A percentile compares a stretch with the other conserved stretches of the same genome.
Conservation (phyloP, 139 green algal genomes). For the Chlamydomonas urium region DNA sequence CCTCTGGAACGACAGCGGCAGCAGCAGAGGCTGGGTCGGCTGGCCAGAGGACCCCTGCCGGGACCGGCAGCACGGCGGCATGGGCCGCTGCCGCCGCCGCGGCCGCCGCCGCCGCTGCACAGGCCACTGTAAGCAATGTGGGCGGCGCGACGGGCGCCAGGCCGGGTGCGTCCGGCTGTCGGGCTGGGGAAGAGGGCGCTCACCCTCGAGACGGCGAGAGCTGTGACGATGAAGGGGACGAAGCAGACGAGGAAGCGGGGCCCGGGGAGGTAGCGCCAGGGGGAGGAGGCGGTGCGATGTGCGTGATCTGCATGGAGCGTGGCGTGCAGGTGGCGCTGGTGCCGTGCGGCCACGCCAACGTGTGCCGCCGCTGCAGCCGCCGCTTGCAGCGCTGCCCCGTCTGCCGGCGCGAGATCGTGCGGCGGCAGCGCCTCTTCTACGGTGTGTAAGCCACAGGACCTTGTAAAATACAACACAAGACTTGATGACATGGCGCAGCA, state of each 20-base stretch:
- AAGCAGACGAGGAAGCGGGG: background rate
- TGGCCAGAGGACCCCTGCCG: too few relatives aligned
- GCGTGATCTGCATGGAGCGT: conserved; percentile 61
- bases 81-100: too few relatives aligned
- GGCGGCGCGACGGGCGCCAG: too few relatives aligned
- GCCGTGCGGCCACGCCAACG: conserved; percentile 75
- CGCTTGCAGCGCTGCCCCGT: conserved; percentile 66
- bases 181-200: too few relatives aligned
- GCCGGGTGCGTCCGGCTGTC: background rate
- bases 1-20: too few relatives aligned
- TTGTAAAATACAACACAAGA: too few relatives aligned
- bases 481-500: too few relatives aligned
- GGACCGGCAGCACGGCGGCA: too few relatives aligned
- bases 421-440: conserved; percentile 71
- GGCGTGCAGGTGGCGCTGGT: conserved; percentile 70
- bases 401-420: conserved; percentile 64
- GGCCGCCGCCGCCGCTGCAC: too few relatives aligned
- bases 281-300: conserved; percentile 24
- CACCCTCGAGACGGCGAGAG: background rate
- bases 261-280: background rate
- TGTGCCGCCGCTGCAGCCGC: conserved; percentile 67
- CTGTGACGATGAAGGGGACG: background rate
- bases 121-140: too few relatives aligned
- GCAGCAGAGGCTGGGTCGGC: too few relatives aligned
- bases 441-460: too few relatives aligned